Conservation (phyloP, 768 basidiomycete species). For the Mycena pura region DNA sequence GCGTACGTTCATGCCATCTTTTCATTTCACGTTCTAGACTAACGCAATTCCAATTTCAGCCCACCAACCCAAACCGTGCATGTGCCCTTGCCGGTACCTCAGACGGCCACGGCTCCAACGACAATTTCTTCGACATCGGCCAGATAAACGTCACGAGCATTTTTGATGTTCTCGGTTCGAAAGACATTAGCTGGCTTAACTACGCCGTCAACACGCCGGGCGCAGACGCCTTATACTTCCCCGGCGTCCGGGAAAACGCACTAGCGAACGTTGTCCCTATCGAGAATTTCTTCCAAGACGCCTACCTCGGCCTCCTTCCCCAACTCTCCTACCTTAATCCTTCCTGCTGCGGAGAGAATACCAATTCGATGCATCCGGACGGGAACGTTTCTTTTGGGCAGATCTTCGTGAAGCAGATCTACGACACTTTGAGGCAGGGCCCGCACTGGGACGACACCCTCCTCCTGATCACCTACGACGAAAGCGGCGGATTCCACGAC, state of each 20-base stretch:
- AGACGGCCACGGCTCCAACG: slow-evolving; percentile 37
- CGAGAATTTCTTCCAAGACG: slow-evolving; percentile 38
- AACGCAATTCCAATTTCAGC: slow-evolving; percentile 14
- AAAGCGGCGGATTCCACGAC: slow-evolving; percentile 41
- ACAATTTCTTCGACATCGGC: slow-evolving; percentile 27
- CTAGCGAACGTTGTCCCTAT: slow-evolving; percentile 30
- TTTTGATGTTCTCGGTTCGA: slow-evolving; percentile 34
- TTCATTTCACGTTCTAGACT: not conserved
- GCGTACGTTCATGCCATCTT: slow-evolving; percentile 11
- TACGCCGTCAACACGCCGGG: slow-evolving; percentile 32
- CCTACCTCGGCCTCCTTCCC: slow-evolving; percentile 33
- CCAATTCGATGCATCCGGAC: slow-evolving; percentile 35
- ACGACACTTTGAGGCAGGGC: slow-evolving; percentile 37
- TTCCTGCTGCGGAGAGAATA: slow-evolving; percentile 28
- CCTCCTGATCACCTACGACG: slow-evolving; percentile 41
- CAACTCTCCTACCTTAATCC: slow-evolving; percentile 38
- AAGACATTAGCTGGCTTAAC: slow-evolving; percentile 35
- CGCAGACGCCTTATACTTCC: slow-evolving; percentile 32
- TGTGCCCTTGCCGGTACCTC: slow-evolving; percentile 37
- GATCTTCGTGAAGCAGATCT: slow-evolving; percentile 37
- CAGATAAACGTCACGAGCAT: slow-evolving; percentile 29
- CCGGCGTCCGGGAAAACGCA: slow-evolving; percentile 28
- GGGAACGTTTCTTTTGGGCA: slow-evolving; percentile 35
- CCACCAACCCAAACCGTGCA: slow-evolving; percentile 40
- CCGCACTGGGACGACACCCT: slow-evolving; percentile 39